phyloP scores from a whole-genome alignment of 768 basidiomycete genomes.

The Phlegmacium glaucopus region DNA sequence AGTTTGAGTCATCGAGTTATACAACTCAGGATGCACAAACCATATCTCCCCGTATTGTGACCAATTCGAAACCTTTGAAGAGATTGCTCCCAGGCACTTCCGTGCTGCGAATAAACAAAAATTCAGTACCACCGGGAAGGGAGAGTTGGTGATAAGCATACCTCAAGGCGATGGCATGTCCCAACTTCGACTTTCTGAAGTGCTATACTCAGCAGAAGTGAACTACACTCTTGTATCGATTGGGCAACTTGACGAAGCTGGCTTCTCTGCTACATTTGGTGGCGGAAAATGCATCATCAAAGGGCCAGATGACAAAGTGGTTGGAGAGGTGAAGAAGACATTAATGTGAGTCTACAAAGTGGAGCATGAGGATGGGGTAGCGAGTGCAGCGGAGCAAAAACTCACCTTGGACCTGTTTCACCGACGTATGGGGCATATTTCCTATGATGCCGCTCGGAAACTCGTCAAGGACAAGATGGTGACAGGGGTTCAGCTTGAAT shows the following conservation, averaged over 20 bases:
- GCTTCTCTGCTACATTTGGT: no score
- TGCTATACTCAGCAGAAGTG: constrained; percentile 34
- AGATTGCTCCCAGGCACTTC: constrained; percentile 22
- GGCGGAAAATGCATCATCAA: no score
- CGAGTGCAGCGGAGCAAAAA: constrained; percentile 13
- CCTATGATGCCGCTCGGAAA: constrained; percentile 14
- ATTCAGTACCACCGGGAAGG: constrained; percentile 28
- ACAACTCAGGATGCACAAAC: constrained; percentile 26
- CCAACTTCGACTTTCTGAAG: constrained; percentile 27
- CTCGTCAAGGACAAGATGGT: constrained; percentile 24
- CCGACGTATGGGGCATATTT: constrained; percentile 28
- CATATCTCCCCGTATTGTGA: constrained; percentile 28
- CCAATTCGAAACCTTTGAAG: constrained; percentile 19
- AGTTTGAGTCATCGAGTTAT: constrained; percentile 10
- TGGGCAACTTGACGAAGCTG: constrained; percentile 31
- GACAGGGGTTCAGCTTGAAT: no score
- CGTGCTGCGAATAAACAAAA: constrained; percentile 28
- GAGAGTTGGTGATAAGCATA: constrained; percentile 27
- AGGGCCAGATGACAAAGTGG: no score
- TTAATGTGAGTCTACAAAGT: constrained; percentile 23
- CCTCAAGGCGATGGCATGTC: constrained; percentile 27
- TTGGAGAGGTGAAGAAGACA: constrained; percentile 20
- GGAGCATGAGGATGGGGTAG: constrained; percentile 22
- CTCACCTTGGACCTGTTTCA: constrained; percentile 27
- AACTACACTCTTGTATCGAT: constrained; percentile 34